Evolutionary conservation across 495 filamentous ascomycete genomes (phyloP).

Genomic region (Penicillium ucsense): DNA sequence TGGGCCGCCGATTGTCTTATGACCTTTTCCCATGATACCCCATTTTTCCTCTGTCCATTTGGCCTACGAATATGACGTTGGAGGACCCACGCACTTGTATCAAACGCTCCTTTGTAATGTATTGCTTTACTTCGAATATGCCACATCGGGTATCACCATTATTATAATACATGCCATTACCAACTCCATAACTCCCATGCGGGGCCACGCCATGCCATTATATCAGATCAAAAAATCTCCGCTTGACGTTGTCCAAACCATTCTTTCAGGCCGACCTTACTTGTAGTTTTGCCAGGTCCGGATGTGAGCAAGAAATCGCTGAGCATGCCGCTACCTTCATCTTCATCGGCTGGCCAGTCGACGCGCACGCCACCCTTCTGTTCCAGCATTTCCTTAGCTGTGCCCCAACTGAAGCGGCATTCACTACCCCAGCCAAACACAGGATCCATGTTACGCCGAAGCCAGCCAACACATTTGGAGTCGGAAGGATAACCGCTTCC

Average conservation of each 20-base stretch:
- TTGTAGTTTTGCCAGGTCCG: conserved; percentile 13
- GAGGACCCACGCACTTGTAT: neutral
- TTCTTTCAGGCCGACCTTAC: conserved; percentile 23
- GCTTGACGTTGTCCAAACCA: conserved; percentile 33
- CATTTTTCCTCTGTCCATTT: conserved; percentile 3
- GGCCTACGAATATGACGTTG: neutral
- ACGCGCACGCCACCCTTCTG: conserved; percentile 52
- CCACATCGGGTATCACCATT: conserved; percentile 17
- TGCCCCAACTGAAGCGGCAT: conserved; percentile 91
- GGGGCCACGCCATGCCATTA: neutral
- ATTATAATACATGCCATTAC: conserved; percentile 1
- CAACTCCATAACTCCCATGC: conserved; percentile 12
- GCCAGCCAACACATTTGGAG: conserved; percentile 67
- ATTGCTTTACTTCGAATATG: neutral
- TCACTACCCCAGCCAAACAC: conserved; percentile 93
- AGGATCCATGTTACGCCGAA: conserved; percentile 78
- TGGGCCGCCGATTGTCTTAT: conserved; percentile 2
- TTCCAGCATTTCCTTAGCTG: conserved; percentile 87
- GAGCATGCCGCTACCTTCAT: conserved; percentile 52
- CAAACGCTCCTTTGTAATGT: neutral
- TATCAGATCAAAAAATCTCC: conserved; percentile 18
- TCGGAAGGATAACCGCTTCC: conserved; percentile 93
- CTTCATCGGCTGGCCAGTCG: conserved; percentile 74
- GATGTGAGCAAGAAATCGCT: conserved; percentile 58
- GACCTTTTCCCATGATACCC: conserved; percentile 19